These are phyloP conservation scores for Colletotrichum plurivorum DNA, from an alignment of 2,329 filamentous ascomycete genomes.

Conservation along the genomic window DNA sequence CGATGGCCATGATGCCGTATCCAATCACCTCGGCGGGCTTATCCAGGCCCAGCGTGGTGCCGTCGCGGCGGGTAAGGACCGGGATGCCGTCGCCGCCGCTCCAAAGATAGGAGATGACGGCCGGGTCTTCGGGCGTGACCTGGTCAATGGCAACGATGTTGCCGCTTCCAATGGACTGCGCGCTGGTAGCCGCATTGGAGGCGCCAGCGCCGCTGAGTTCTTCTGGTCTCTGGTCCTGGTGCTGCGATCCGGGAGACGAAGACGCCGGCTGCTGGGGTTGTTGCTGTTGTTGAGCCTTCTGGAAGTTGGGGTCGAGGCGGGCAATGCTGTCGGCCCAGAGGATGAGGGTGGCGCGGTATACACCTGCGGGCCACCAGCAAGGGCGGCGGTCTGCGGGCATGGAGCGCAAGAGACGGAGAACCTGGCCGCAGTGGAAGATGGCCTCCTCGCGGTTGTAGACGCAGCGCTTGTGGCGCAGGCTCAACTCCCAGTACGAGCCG, in stretches of 20 bases:
- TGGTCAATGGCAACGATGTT: slow-evolving; percentile 55
- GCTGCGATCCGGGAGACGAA: slow-evolving; percentile 40
- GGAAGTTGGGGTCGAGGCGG: slow-evolving; percentile 50
- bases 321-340: slow-evolving; percentile 74
- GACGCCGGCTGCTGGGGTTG: background rate
- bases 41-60: slow-evolving; percentile 52
- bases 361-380: slow-evolving; percentile 78
- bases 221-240: slow-evolving; percentile 26
- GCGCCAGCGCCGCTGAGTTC: slow-evolving; percentile 28
- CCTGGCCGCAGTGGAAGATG: slow-evolving; percentile 77
- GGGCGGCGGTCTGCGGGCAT: slow-evolving; percentile 74
- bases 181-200: slow-evolving; percentile 15
- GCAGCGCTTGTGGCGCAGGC: slow-evolving; percentile 72
- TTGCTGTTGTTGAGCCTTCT: slow-evolving; percentile 42
- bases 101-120: slow-evolving; percentile 56
- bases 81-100: slow-evolving; percentile 52
- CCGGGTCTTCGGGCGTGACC: slow-evolving; percentile 55
- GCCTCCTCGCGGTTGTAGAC: slow-evolving; percentile 75
- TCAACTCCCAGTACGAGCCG: slow-evolving; percentile 67
- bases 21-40: slow-evolving; percentile 55
- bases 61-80: slow-evolving; percentile 51
- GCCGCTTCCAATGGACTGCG: slow-evolving; percentile 1
- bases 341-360: slow-evolving; percentile 76
- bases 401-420: slow-evolving; percentile 71
- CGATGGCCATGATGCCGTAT: slow-evolving; percentile 57